Evolutionary conservation across 2,329 filamentous ascomycete species (phyloP), one percentile per base, ranked within the genome.

Genomic region (Fusarium bulbicola): DNA sequence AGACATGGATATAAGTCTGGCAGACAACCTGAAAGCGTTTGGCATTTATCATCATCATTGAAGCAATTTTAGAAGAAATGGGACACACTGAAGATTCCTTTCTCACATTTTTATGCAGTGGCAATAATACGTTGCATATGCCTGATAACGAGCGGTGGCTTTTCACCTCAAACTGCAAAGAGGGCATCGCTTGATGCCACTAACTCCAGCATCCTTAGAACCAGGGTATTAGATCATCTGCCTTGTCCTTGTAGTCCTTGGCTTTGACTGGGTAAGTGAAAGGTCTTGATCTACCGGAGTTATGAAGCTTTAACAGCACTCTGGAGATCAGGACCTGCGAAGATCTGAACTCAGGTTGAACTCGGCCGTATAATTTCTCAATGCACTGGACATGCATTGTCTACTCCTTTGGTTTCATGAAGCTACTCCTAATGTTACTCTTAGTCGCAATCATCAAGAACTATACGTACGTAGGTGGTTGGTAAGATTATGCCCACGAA

Each of bases 61-160:
- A 74, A 57, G 56, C 71, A 74, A 50, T 52, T 64, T 40, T 71
- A 62, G 59, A 68, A 50, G n/a, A 34, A 50, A 47, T 50, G 46
- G 47, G 67, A 62, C 74, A 74, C 47, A 74, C 57, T 49, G 7
- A 15, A 54, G 50, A 36, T 63, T 54, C 30, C 52, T 45, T 47
- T 49, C 45, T 54, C 39, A 10, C 13, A 34, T 26, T 50, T 46
- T 50, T 50, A 43, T 45, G 32, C 13, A 40, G 37, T 34, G 16
- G 36, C 36, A 45, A 30, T 32, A 26, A 34, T 52, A 20, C 14
- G 28, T n/a, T 30, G 30, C 26, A 39, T 34, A 36, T 40, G 54
- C 32, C 26, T 34, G n/a, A 26, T 28, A 21, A 26, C 24, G 11
- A 26, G n/a, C n/a, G 24, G 26, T 28, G 18, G 16, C 32, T n/a